Evolutionary conservation across 164 flowering plant genomes (phyloP).

Genomic region (Tetrastigma voinierianum): DNA sequence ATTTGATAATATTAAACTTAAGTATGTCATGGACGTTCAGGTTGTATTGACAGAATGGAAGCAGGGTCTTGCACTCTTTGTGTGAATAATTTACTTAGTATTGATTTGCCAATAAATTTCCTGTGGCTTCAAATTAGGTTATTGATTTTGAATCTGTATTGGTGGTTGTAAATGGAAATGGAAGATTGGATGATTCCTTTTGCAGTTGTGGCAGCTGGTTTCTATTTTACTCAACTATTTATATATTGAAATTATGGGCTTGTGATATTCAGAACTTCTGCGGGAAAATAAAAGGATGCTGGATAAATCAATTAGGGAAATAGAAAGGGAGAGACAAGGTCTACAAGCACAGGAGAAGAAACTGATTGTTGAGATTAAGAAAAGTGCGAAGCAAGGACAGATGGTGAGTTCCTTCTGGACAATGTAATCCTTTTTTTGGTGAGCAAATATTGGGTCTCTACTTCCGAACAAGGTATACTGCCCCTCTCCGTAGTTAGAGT

Average conservation of each 20-base stretch:
- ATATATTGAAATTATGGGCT: slow-evolving; percentile 2
- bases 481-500: neutral
- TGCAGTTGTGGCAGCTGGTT: neutral
- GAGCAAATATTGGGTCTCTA: neutral
- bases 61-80: too few relatives aligned
- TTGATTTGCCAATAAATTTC: too few relatives aligned
- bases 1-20: neutral
- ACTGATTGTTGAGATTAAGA: slow-evolving; percentile 86
- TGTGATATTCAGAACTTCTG: slow-evolving; percentile 61
- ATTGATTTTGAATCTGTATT: neutral
- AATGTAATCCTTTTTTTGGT: neutral
- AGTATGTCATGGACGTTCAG: neutral
- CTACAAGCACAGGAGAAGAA: slow-evolving; percentile 94
- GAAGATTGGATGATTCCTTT: neutral
- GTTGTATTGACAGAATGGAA: too few relatives aligned
- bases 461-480: neutral
- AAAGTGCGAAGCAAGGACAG: slow-evolving; percentile 97
- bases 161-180: neutral
- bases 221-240: neutral
- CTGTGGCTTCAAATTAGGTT: neutral
- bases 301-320: slow-evolving; percentile 90
- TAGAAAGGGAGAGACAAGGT: slow-evolving; percentile 96
- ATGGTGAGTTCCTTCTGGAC: slow-evolving; percentile 50
- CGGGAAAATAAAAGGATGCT: slow-evolving; percentile 97
- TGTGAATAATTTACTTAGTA: too few relatives aligned